Evolutionary conservation across 2,329 filamentous ascomycete genomes (phyloP).

Genomic region (Colletotrichum viniferum): DNA sequence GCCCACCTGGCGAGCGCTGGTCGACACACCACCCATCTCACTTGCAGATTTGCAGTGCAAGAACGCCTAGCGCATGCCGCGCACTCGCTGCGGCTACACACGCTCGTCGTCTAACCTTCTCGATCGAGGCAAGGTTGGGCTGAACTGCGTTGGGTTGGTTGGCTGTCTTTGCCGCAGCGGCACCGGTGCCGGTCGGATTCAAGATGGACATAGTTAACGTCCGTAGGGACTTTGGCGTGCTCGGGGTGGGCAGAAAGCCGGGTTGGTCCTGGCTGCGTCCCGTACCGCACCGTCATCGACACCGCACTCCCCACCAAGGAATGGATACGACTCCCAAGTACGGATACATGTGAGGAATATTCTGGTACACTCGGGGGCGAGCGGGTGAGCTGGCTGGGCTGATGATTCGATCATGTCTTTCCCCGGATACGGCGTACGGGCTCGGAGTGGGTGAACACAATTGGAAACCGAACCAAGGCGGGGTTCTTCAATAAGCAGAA

Average conservation of each 20-base stretch:
- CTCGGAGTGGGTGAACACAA: background rate
- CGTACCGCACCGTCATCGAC: background rate
- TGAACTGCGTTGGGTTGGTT: background rate
- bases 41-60: background rate
- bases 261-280: background rate
- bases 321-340: background rate
- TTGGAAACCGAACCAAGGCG: background rate
- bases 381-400: background rate
- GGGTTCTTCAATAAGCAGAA: background rate
- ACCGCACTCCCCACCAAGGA: background rate
- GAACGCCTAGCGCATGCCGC: conserved; percentile 20
- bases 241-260: background rate
- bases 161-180: conserved; percentile 8
- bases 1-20: background rate
- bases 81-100: conserved; percentile 17
- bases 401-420: background rate
- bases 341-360: background rate
- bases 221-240: background rate
- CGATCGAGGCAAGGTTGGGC: conserved; percentile 1
- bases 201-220: background rate
- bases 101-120: conserved; percentile 19
- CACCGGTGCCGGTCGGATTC: background rate
- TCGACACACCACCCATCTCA: background rate
- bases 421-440: background rate
- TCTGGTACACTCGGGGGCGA: background rate